Conservation (phyloP, 2,329 filamentous ascomycete genomes). For the Phialophora expanda region DNA sequence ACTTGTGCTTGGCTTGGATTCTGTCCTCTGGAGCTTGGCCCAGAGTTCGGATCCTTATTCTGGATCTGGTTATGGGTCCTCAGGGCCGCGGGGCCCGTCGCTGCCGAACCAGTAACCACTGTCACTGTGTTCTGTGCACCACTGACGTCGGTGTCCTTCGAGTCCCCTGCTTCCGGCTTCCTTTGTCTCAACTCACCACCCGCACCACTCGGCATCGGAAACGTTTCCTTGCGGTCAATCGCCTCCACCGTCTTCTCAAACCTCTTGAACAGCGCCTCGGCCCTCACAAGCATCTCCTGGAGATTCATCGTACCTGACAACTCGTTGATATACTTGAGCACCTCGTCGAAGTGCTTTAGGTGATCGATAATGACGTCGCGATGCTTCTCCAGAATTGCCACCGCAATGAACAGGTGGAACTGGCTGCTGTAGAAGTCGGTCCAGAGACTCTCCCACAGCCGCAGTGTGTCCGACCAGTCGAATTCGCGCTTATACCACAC, state of each 20-base stretch:
- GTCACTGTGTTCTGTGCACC: slow-evolving; percentile 2
- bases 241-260: slow-evolving; percentile 89
- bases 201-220: slow-evolving; percentile 63
- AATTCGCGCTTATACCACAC: slow-evolving; percentile 99
- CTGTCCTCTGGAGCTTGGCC: slow-evolving; percentile 3
- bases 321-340: slow-evolving; percentile 97
- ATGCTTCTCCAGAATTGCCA: slow-evolving; percentile 95
- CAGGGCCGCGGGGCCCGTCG: slow-evolving; percentile 8
- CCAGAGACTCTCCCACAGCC: slow-evolving; percentile 92
- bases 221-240: slow-evolving; percentile 88
- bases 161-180: slow-evolving; percentile 18
- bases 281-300: slow-evolving; percentile 80
- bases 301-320: slow-evolving; percentile 92
- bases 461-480: slow-evolving; percentile 81
- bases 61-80: slow-evolving; percentile 11
- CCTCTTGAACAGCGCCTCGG: slow-evolving; percentile 83
- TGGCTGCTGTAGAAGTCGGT: slow-evolving; percentile 87
- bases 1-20: slow-evolving; percentile 11
- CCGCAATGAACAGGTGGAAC: slow-evolving; percentile 91
- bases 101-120: slow-evolving; percentile 8
- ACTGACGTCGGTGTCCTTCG: not conserved
- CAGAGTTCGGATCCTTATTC: not conserved
- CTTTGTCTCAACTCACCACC: slow-evolving; percentile 23
- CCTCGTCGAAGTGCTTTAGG: slow-evolving; percentile 91
- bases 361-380: slow-evolving; percentile 96